Evolutionary conservation across 768 basidiomycete genomes (phyloP), one percentile per base, ranked within the genome.

Genomic region (Multifurca ochricompacta): DNA sequence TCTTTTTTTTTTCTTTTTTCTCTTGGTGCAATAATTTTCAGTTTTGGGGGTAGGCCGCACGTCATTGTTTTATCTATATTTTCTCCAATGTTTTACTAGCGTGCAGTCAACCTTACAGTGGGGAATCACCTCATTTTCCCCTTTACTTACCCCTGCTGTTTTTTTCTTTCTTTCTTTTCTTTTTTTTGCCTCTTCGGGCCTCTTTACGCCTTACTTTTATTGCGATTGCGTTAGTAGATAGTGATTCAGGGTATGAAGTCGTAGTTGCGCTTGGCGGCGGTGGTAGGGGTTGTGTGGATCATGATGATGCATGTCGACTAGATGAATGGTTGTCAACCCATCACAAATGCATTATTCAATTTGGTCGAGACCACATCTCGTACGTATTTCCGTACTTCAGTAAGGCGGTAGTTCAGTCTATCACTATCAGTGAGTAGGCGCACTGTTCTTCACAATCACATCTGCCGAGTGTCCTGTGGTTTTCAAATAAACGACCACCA

Each of bases 341-440:
- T n/a, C n/a, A n/a, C n/a, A 8, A 47, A 57, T 57, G 52, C 51
- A 57, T 47, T 52, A 57, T 47, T 52, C 51, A 3, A 35, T 36
- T 51, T 57, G 51, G n/a, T n/a, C n/a, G n/a, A n/a, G n/a, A 28
- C 18, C 27, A 31, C 30, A 42, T 42, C 41, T 42, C 23, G 14
- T 25, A 16, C 23, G 41, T 42, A 27, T 42, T 16, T 42, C 13
- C 9, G 10, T 25, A 25, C 21, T 16, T 25, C 14, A 13, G 21
- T 42, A 19, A 21, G 4, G 13, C 2, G 11, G 4, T 25, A 19
- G 25, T 3, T 7, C 40, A 25, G 8, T 16, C 13, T 14, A 9
- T 14, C 5, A 1, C 7, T 9, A 19, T 19, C 18, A 18, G n/a
- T 10, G 36, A 7, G n/a, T n/a, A n/a, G n/a, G n/a, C n/a, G n/a